These are phyloP conservation scores for Sporothrix globosa DNA, from an alignment of 2,329 filamentous ascomycete genomes.

Conservation along the genomic window DNA sequence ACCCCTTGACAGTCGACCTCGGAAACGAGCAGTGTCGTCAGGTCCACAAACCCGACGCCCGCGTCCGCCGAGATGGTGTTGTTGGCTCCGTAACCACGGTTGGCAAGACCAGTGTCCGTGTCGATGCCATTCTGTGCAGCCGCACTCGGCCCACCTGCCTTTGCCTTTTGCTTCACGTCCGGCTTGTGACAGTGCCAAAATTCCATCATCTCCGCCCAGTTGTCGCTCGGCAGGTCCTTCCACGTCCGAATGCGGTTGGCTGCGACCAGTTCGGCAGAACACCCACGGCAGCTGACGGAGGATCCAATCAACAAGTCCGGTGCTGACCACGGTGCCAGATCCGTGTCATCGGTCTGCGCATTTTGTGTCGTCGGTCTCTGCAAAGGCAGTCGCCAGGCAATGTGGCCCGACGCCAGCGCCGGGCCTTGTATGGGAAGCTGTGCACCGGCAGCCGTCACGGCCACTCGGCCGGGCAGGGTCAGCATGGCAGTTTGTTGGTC, in stretches of 20 bases:
- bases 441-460: conserved; percentile 41
- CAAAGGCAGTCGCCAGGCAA: conserved; percentile 58
- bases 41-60: conserved; percentile 77
- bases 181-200: conserved; percentile 99
- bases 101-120: conserved; percentile 50
- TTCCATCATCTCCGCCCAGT: conserved; percentile 99
- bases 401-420: conserved; percentile 39
- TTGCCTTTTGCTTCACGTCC: conserved; percentile 38
- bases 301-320: conserved; percentile 48
- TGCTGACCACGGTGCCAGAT: conserved; percentile 59
- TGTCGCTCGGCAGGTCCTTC: conserved; percentile 94
- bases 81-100: conserved; percentile 82
- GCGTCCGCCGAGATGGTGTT: conserved; percentile 69
- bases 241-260: conserved; percentile 58
- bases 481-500: conserved; percentile 40
- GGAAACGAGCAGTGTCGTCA: conserved; percentile 73
- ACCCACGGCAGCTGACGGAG: conserved; percentile 50
- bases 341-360: conserved; percentile 32
- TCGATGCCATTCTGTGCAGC: conserved; percentile 36
- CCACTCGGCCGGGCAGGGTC: conserved; percentile 51
- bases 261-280: conserved; percentile 46
- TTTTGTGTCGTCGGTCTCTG: background rate
- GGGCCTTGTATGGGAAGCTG: conserved; percentile 39
- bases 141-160: conserved; percentile 4
- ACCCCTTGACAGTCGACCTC: conserved; percentile 63